phyloP scores from a whole-genome alignment of 352 stramenopile genomes.

The Pythium monospermum region DNA sequence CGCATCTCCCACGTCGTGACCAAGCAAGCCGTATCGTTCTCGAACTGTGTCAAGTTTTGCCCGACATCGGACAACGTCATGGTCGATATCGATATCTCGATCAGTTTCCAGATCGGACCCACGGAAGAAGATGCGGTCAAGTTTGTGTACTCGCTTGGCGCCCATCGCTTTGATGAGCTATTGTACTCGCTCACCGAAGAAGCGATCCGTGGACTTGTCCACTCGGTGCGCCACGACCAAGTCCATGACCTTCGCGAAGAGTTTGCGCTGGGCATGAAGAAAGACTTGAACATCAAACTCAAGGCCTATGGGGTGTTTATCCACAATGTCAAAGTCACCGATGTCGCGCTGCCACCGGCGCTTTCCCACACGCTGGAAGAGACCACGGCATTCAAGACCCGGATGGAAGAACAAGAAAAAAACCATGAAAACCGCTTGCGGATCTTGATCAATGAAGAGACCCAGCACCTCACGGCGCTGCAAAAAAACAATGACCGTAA shows the following conservation, averaged over 20 bases:
- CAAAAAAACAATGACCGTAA: slow-evolving; percentile 76
- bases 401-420: slow-evolving; percentile 88
- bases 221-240: slow-evolving; percentile 79
- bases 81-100: slow-evolving; percentile 86
- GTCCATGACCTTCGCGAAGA: slow-evolving; percentile 79
- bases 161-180: slow-evolving; percentile 80
- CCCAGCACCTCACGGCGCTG: slow-evolving; percentile 72
- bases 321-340: slow-evolving; percentile 86
- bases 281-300: slow-evolving; percentile 74
- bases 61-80: slow-evolving; percentile 86
- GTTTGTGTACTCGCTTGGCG: slow-evolving; percentile 83
- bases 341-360: slow-evolving; percentile 60
- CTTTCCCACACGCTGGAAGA: slow-evolving; percentile 72
- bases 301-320: slow-evolving; percentile 72
- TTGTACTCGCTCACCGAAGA: slow-evolving; percentile 76
- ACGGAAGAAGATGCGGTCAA: slow-evolving; percentile 68
- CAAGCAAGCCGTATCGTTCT: slow-evolving; percentile 81
- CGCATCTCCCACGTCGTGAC: slow-evolving; percentile 86
- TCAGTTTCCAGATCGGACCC: slow-evolving; percentile 84
- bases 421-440: slow-evolving; percentile 85
- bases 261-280: slow-evolving; percentile 82
- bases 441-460: slow-evolving; percentile 81
- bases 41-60: slow-evolving; percentile 61
- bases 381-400: slow-evolving; percentile 82
- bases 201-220: slow-evolving; percentile 70